Evolutionary conservation across 1,284 basidiomycete species (phyloP), one percentile per base, ranked within the genome.

Genomic region (Cutaneotrichosporon sp.): DNA sequence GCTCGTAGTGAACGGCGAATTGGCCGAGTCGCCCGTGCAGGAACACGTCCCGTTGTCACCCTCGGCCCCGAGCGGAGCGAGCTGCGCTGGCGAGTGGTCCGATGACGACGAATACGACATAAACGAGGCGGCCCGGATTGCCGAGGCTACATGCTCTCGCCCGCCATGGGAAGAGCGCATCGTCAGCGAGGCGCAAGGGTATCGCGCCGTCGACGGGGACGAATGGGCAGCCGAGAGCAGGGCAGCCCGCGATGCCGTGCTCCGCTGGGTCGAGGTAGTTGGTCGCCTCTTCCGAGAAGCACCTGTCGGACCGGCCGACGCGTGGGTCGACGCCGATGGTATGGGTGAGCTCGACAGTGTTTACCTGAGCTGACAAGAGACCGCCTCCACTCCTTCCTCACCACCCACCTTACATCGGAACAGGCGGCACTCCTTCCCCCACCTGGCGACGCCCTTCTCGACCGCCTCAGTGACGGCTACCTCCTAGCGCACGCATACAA

Each of bases 291-390:
- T 80, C 49, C 65, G 56, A 42, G 61, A 56, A 56, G 53, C 30
- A 31, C 69, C 58, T 56, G 57, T 60, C 57, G 31, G 21, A 1
- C 58, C 61, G 1, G 31, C 58, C 11, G 72, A 70, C 36, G 62
- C 55, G 7, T 76, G 76, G 76, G 67, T 67, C 13, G 64, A 56
- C 2, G 83, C 81, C 8, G 51, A 32, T 18, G 87, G 90, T 76
- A 82, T 92, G 11, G 71, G 73, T 79, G 50, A 67, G 75, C 58
- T 7, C 53, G 14, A 3, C 10, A 38, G 26, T 6, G 5, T 8
- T 18, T n/a, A 18, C 14, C 4, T 11, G 14, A 21, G 36, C 51
- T 61, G 56, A 53, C 58, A 30, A 7, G 65, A 76, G 77, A 73
- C 42, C 76, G 76, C 13, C 51, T 76, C 11, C 70, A 72, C 51